Evolutionary conservation across 1,139 yeast species (phyloP).

Genomic region (Meyerozyma guilliermondii): DNA sequence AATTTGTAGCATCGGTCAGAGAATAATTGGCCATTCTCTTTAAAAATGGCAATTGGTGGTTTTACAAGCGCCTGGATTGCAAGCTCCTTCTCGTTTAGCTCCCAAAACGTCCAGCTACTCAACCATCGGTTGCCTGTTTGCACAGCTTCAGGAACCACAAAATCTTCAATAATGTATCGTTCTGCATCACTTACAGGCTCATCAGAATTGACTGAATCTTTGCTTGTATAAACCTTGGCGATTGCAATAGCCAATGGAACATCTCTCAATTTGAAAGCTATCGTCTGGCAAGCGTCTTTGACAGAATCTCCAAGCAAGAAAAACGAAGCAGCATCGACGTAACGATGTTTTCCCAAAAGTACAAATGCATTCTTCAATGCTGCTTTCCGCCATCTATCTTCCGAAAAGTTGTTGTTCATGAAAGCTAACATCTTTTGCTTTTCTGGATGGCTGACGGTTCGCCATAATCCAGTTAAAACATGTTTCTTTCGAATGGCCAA

Average conservation of each 20-base stretch:
- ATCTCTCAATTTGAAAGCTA: constrained; percentile 64
- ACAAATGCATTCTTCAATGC: constrained; percentile 93
- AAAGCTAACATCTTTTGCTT: constrained; percentile 76
- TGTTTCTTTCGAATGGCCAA: constrained; percentile 76
- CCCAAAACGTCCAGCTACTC: constrained; percentile 80
- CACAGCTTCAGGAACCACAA: constrained; percentile 54
- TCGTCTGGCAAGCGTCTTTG: constrained; percentile 70
- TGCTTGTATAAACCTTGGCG: constrained; percentile 60
- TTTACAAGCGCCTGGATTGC: constrained; percentile 65
- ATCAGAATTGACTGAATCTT: constrained; percentile 31
- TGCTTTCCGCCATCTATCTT: constrained; percentile 77
- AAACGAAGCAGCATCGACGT: constrained; percentile 82
- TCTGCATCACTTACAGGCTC: constrained; percentile 33
- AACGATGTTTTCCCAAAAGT: constrained; percentile 80
- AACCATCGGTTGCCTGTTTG: constrained; percentile 75
- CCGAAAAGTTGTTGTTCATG: constrained; percentile 67
- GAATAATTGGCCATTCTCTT: constrained; percentile 16
- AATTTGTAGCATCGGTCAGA: constrained; percentile 20
- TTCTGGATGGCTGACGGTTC: constrained; percentile 72
- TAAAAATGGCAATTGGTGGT: constrained; percentile 45
- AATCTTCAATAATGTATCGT: constrained; percentile 43
- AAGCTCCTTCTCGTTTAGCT: constrained; percentile 43
- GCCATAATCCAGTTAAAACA: constrained; percentile 78
- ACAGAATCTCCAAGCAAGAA: constrained; percentile 77
- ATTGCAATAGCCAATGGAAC: constrained; percentile 72